Evolutionary conservation across 2,329 filamentous ascomycete species (phyloP), one percentile per base, ranked within the genome.

Genomic region (Pseudogymnoascus sp.): DNA sequence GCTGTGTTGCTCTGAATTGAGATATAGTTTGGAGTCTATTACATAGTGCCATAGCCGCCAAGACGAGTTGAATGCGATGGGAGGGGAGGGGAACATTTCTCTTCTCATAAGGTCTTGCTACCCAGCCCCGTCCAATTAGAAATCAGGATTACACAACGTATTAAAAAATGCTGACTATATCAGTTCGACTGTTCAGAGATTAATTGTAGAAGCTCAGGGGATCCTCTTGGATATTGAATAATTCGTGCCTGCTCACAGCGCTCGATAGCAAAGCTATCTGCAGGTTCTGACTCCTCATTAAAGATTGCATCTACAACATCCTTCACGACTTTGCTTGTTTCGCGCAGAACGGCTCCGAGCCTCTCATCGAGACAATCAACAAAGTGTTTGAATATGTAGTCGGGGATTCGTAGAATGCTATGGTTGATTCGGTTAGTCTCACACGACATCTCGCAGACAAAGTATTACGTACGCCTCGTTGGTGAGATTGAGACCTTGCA

Each of bases 141-240:
- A 33, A 33, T 33, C 8, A 33, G 30, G 30, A 1, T 33, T 33
- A 33, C 11, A 11, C 8, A 33, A 4, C 30, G 8, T 33, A 33
- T 33, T 11, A 33, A 33, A 33, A 33, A 4, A 33, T 33, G 30
- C 30, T 33, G 94, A 78, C 61, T 33, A 33, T 33, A 33, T 33
- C 8, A 33, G 30, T 33, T 11, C 9, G 30, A 33, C 30, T 33
- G 30, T 33, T 33, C 8, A 11, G 30, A 33, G 30, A 33, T 33
- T 33, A 33, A 33, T 33, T 36, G 12, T 36, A 39, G 36, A 39
- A 39, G 36, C 36, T 39, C 6, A 16, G 14, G n/a, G 60, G 36
- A 39, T 5, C 36, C 36, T 16, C 36, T 39, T 39, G n/a, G 36
- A 39, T 39, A 39, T 39, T 39, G n/a, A 39, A 39, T 16, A 19